Base-by-base conservation (phyloP, 352 stramenopile genomes). In the Phytophthora nicotianae region DNA sequence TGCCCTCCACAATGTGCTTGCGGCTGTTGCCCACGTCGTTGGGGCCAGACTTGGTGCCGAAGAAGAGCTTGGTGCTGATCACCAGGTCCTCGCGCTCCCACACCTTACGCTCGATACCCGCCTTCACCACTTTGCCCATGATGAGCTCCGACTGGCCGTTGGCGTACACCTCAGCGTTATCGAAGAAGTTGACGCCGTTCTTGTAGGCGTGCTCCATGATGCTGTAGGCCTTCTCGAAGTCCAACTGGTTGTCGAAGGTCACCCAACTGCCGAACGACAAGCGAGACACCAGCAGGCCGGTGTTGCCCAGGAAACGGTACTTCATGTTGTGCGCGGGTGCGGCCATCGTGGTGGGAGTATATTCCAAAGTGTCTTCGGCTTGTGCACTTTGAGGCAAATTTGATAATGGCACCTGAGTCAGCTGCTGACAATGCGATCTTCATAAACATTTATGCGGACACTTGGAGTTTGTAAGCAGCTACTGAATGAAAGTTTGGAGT, bases 31-130 rank as follows among this genome's bases (percentile, higher is more conserved):
- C 68, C 24, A 67, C 48, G 20, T 70, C 48, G 43, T 82, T 85
- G 11, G 68, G 74, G n/a, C 69, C 72, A 9, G 43, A 51, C 35
- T 68, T 67, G 47, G 62, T 72, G 27, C 79, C 74, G 29, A 86
- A 77, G 55, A 85, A 86, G 62, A 92, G 79, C 72, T 90, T 90
- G 33, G 83, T 90, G 14, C 68, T 81, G 56, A 90, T 69, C 14
- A 91, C 72, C 16, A 91, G 65, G 20, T 92, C 77, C 21, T 90
- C 80, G 16, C 81, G 74, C 11, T 58, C 65, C 70, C 69, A 84
- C 14, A 77, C 24, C 13, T 59, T 64, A 21, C 65, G 71, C 67
- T 88, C 67, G 13, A 89, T 68, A 27, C 76, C 75, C 11, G 71
- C 64, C 54, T 86, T 81, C 9, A 91, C 61, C 7, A 83, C 60